Base-by-base conservation (phyloP, 164 flowering plant genomes). In the Berberis vulgaris region DNA sequence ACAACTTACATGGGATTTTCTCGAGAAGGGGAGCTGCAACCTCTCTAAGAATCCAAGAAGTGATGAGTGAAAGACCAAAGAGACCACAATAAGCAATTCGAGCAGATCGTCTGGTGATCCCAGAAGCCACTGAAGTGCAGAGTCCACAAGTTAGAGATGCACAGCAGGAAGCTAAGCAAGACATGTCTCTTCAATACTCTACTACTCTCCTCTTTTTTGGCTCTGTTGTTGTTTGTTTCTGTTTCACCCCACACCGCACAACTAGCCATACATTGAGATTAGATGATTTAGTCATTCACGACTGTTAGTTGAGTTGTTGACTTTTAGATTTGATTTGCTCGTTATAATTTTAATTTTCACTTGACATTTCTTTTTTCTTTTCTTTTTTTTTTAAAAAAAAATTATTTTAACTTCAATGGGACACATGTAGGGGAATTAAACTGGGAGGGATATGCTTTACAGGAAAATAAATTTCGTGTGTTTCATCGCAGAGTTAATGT, bases 131-230 rank as follows among this genome's bases (percentile, higher is more conserved):
- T 6, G 96, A 75, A 4, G 83, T 80, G 76, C 98, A 93, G 0
- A 96, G 96, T 59, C 84, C 85, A 70, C 98, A 90, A 0, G 98
- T 94, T 67, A 91, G 87, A 1, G 88, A 84, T 2, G 97, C 98
- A 63, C 98, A 93, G 80, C 98, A 93, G 4, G 98, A 88, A 13
- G 92, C 92, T 6, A 93, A 86, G 76, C 98, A 93, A 41, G 97
- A 85, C 87, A 78, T 77, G 56, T 39, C 59, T 49, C 56, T 26
- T 3, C 7, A 3, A 12, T 52, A 6, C 57, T 57, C 60, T 41
- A 11, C 41, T 45, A 41, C 60, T 57, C 60, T 57, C 45, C 7
- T 26, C 41, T 7, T 1, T 52, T 7, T 52, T n/a, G 9, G 26
- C 26, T 26, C 26, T 7, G 12, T 52, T 7, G 12, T 7, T 52